phyloP scores from a whole-genome alignment of 306 rosid genomes.

The Lithocarpus polystachyus region DNA sequence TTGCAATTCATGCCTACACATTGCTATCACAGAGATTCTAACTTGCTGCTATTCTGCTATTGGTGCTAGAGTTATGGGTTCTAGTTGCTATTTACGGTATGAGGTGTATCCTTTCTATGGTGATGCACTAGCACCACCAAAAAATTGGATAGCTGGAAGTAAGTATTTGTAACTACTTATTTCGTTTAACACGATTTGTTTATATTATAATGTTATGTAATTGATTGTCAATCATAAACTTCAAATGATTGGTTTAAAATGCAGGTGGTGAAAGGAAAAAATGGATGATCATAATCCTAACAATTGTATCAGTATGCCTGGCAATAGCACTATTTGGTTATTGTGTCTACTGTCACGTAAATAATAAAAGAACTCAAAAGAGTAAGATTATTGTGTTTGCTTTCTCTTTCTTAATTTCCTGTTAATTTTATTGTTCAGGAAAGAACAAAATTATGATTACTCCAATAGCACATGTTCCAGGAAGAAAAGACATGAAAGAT shows the following conservation, averaged over 20 bases:
- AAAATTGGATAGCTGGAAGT: slow-evolving; percentile 30
- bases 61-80: slow-evolving; percentile 56
- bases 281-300: slow-evolving; percentile 26
- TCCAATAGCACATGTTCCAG: not conserved
- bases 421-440: slow-evolving; percentile 11
- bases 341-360: slow-evolving; percentile 9
- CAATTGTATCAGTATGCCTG: slow-evolving; percentile 19
- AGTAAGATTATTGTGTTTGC: no score
- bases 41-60: slow-evolving; percentile 37
- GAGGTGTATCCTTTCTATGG: slow-evolving; percentile 53
- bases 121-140: slow-evolving; percentile 19
- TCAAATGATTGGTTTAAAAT: slow-evolving; percentile 4
- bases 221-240: not conserved
- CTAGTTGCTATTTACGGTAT: slow-evolving; percentile 58
- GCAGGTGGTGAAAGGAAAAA: slow-evolving; percentile 36
- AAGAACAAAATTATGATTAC: slow-evolving; percentile 6
- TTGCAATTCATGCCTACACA: slow-evolving; percentile 44
- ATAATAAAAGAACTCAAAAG: no score
- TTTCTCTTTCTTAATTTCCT: no score
- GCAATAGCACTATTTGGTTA: slow-evolving; percentile 21
- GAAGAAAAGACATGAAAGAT: slow-evolving; percentile 2
- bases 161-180: not conserved
- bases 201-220: not conserved
- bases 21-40: slow-evolving; percentile 35
- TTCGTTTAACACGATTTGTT: not conserved